A percentile compares a stretch with the other conserved stretches of the same genome.
Conservation (phyloP, 495 filamentous ascomycete species). For the Neurospora sp. region DNA sequence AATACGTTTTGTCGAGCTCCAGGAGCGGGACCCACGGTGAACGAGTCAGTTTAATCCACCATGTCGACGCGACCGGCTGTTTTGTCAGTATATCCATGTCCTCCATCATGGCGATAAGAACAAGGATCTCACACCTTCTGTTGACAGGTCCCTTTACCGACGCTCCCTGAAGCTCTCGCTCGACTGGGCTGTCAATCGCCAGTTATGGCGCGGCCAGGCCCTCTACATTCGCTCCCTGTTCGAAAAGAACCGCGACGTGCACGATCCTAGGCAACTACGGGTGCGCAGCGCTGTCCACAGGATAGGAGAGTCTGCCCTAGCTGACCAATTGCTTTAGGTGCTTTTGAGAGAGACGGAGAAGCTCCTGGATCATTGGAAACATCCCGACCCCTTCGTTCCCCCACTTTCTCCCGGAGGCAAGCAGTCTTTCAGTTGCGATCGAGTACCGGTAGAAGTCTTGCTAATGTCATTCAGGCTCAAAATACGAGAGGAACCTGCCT, state of each 20-base stretch:
- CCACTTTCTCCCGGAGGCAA: constrained; percentile 91
- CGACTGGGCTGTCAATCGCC: constrained; percentile 86
- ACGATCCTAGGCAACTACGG: constrained; percentile 78
- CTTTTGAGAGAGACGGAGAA: constrained; percentile 80
- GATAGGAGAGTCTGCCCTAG: not conserved
- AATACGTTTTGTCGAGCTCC: not conserved
- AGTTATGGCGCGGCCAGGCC: constrained; percentile 89
- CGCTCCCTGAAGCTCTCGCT: constrained; percentile 86
- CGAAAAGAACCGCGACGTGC: constrained; percentile 81
- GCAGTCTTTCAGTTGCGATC: constrained; percentile 10
- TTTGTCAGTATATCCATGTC: constrained; percentile 25
- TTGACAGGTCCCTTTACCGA: constrained; percentile 75
- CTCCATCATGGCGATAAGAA: not conserved
- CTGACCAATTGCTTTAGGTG: constrained; percentile 37
- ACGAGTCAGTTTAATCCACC: constrained; percentile 12
- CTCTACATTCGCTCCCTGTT: constrained; percentile 93
- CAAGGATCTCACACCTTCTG: constrained; percentile 6
- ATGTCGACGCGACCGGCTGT: constrained; percentile 39
- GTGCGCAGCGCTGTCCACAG: constrained; percentile 36
- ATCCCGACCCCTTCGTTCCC: constrained; percentile 82
- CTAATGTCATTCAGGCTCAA: constrained; percentile 55
- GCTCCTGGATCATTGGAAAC: constrained; percentile 87
- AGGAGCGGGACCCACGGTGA: not conserved
- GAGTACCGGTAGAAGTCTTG: constrained; percentile 14
- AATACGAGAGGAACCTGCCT: constrained; percentile 91